Evolutionary conservation across 1,139 yeast species (phyloP).

Genomic region (Scheffersomyces parashehatae): DNA sequence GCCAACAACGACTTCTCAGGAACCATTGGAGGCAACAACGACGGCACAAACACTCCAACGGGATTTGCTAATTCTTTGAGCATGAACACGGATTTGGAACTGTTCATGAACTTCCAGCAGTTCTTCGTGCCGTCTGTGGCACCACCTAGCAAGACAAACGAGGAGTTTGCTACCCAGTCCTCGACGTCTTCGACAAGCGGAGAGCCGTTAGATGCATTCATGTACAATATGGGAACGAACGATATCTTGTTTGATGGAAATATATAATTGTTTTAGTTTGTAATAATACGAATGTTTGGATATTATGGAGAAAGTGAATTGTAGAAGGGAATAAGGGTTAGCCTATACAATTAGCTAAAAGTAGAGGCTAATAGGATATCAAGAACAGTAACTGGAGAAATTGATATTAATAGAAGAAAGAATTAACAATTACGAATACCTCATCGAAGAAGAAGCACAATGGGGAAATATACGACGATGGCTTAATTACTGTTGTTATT

Average conservation of each 20-base stretch:
- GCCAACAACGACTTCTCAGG: not conserved
- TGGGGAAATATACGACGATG: no score
- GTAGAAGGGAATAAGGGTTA: no score
- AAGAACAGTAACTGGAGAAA: no score
- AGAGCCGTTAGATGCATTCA: slow-evolving; percentile 17
- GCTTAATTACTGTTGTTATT: no score
- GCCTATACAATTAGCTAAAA: no score
- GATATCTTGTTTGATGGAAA: slow-evolving; percentile 22
- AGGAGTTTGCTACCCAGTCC: slow-evolving; percentile 8
- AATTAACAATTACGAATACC: no score
- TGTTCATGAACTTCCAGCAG: slow-evolving; percentile 20
- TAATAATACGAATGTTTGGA: no score
- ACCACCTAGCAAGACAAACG: slow-evolving; percentile 7
- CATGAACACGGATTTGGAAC: slow-evolving; percentile 12
- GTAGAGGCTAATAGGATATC: no score
- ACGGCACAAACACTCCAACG: not conserved
- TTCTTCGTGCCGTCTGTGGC: slow-evolving; percentile 18
- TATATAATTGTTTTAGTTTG: slow-evolving; percentile 6
- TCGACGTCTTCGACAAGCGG: slow-evolving; percentile 10
- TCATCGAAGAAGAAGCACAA: no score
- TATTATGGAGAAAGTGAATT: no score
- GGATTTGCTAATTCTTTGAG: not conserved
- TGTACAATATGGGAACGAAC: slow-evolving; percentile 22
- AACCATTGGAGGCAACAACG: not conserved
- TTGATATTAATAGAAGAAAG: no score